A percentile compares a stretch with the other conserved stretches of the same genome.
Conservation (phyloP, 2,329 filamentous ascomycete genomes). For the Claviceps monticola region DNA sequence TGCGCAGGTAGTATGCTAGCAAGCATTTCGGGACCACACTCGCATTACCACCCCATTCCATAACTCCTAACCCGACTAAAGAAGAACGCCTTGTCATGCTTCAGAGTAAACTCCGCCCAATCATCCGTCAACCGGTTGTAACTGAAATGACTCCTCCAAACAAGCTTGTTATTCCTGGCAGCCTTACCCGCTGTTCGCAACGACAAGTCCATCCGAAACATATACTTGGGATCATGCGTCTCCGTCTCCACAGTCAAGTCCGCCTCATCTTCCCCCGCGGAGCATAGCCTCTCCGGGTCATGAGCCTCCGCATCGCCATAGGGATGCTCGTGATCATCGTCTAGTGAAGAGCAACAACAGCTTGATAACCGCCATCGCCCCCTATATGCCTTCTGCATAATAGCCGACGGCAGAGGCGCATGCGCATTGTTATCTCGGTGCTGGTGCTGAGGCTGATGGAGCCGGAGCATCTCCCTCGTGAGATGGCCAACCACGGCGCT, state of each 20-base stretch:
- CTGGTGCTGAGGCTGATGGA: slow-evolving; percentile 19
- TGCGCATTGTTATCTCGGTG: slow-evolving; percentile 10
- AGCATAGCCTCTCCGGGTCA: slow-evolving; percentile 34
- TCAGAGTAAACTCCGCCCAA: slow-evolving; percentile 64
- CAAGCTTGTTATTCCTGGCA: slow-evolving; percentile 70
- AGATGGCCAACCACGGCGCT: slow-evolving; percentile 78
- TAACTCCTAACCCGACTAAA: slow-evolving; percentile 55
- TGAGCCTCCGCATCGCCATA: slow-evolving; percentile 79
- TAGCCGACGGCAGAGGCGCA: slow-evolving; percentile 23
- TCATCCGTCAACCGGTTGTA: slow-evolving; percentile 84
- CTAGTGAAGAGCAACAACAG: slow-evolving; percentile 17
- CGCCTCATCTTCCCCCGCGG: slow-evolving; percentile 31
- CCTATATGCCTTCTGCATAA: slow-evolving; percentile 57
- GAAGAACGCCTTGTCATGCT: slow-evolving; percentile 51
- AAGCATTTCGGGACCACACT: too few relatives aligned
- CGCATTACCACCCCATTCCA: slow-evolving; percentile 26
- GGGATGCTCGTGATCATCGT: slow-evolving; percentile 47
- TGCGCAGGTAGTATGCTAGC: too few relatives aligned
- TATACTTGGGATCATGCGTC: slow-evolving; percentile 63
- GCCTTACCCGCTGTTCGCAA: slow-evolving; percentile 50
- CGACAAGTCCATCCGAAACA: slow-evolving; percentile 68
- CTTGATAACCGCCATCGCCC: slow-evolving; percentile 36
- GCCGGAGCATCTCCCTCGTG: slow-evolving; percentile 51
- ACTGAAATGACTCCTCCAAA: slow-evolving; percentile 83
- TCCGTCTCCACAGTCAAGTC: slow-evolving; percentile 78